A percentile compares a stretch with the other conserved stretches of the same genome.
These are phyloP conservation scores for Hibiscus syriacus DNA, from an alignment of 345 rosid species.

Conservation along the genomic window DNA sequence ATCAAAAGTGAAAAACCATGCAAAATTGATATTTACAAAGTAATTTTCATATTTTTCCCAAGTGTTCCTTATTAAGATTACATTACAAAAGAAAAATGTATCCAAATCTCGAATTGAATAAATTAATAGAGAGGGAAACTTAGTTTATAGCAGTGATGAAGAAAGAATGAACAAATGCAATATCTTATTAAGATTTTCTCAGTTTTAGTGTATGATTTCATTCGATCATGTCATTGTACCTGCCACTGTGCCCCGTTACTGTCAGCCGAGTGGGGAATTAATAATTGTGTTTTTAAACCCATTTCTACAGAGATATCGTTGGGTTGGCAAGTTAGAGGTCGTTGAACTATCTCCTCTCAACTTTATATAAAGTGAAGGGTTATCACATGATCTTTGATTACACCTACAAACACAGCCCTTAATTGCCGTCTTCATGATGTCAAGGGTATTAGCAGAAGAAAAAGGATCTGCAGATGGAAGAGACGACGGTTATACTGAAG, in stretches of 20 bases:
- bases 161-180: neutral
- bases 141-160: neutral
- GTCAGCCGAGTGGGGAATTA: neutral
- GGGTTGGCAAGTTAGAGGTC: neutral
- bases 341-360: neutral
- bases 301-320: neutral
- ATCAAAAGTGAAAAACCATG: neutral
- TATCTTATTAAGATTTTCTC: neutral
- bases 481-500: slow-evolving; percentile 37
- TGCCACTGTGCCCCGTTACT: neutral
- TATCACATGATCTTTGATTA: slow-evolving; percentile 13
- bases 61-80: no score
- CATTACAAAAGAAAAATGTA: no score
- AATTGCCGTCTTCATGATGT: slow-evolving; percentile 9
- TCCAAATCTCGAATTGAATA: neutral
- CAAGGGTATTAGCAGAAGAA: slow-evolving; percentile 27
- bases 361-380: neutral
- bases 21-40: neutral
- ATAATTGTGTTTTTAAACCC: neutral
- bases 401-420: neutral
- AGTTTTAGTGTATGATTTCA: neutral
- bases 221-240: neutral
- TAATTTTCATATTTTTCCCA: neutral
- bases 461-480: slow-evolving; percentile 18
- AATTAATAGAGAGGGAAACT: neutral